Conservation (phyloP, 179 eudicot species). For the Beta corolliflora region DNA sequence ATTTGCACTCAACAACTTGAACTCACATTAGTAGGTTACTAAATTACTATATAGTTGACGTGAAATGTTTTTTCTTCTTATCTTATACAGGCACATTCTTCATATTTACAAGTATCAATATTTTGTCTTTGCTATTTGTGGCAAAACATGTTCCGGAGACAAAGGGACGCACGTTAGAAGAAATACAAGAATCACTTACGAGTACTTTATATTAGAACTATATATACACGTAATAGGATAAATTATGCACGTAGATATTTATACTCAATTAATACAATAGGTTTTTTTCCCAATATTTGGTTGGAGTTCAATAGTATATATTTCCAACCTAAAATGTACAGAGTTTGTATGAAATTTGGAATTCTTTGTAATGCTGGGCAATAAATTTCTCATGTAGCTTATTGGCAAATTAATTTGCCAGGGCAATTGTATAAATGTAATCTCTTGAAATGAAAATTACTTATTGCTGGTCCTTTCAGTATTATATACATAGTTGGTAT, state of each 20-base stretch:
- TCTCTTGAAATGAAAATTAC: too few relatives aligned
- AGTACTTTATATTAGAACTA: constrained; percentile 20
- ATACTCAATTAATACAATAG: background rate
- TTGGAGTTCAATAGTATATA: background rate
- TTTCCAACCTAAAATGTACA: background rate
- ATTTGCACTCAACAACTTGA: too few relatives aligned
- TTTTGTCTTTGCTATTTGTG: constrained; percentile 31
- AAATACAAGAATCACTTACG: constrained; percentile 40
- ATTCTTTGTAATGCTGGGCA: background rate
- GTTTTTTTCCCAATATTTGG: background rate
- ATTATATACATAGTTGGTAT: too few relatives aligned
- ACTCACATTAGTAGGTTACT: too few relatives aligned
- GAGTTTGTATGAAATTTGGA: background rate
- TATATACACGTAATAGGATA: background rate
- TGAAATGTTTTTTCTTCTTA: background rate
- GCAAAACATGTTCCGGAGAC: constrained; percentile 43
- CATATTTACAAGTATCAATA: constrained; percentile 31
- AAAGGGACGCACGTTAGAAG: constrained; percentile 45
- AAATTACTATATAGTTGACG: too few relatives aligned
- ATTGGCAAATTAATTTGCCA: background rate
- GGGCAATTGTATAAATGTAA: too few relatives aligned
- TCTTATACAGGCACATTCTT: constrained; percentile 41
- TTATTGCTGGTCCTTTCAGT: too few relatives aligned
- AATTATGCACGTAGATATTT: background rate
- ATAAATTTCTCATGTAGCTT: background rate